Evolutionary conservation across 768 basidiomycete genomes (phyloP).

Genomic region (Termitomyces sp.): DNA sequence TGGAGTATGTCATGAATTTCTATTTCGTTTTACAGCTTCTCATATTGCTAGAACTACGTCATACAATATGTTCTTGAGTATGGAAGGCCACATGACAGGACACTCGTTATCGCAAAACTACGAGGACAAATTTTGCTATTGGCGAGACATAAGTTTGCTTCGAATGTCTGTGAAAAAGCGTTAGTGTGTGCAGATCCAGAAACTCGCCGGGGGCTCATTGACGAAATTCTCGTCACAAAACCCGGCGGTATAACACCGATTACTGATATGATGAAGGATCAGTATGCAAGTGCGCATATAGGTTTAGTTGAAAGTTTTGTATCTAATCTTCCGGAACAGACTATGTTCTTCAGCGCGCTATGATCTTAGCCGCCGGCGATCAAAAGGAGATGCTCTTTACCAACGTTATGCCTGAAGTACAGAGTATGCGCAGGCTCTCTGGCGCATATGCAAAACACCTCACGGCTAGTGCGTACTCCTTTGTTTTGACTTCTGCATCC

Average conservation of each 20-base stretch:
- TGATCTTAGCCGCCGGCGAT: slow-evolving; percentile 61
- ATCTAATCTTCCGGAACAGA: slow-evolving; percentile 36
- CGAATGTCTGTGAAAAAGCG: slow-evolving; percentile 94
- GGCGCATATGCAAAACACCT: slow-evolving; percentile 78
- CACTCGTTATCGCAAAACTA: slow-evolving; percentile 59
- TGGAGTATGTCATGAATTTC: slow-evolving; percentile 51
- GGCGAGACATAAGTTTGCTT: slow-evolving; percentile 88
- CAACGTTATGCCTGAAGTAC: slow-evolving; percentile 61
- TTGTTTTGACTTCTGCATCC: neutral
- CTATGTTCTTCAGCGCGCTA: slow-evolving; percentile 80
- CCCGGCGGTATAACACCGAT: slow-evolving; percentile 66
- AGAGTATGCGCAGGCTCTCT: slow-evolving; percentile 65
- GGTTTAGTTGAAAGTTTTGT: neutral
- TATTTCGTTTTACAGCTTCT: slow-evolving; percentile 4
- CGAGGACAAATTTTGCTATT: slow-evolving; percentile 74
- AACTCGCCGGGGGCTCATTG: slow-evolving; percentile 63
- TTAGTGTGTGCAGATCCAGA: slow-evolving; percentile 59
- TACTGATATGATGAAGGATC: slow-evolving; percentile 78
- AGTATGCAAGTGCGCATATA: slow-evolving; percentile 69
- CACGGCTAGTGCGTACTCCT: slow-evolving; percentile 56
- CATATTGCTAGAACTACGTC: slow-evolving; percentile 74
- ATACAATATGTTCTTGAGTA: slow-evolving; percentile 89
- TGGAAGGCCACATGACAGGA: slow-evolving; percentile 65
- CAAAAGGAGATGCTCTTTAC: slow-evolving; percentile 64
- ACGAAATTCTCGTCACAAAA: slow-evolving; percentile 70